Percentiles rank a stretch among this genome's conserved stretches.
Evolutionary conservation across 495 filamentous ascomycete species (phyloP).

Genomic region (Parmelia sp.): DNA sequence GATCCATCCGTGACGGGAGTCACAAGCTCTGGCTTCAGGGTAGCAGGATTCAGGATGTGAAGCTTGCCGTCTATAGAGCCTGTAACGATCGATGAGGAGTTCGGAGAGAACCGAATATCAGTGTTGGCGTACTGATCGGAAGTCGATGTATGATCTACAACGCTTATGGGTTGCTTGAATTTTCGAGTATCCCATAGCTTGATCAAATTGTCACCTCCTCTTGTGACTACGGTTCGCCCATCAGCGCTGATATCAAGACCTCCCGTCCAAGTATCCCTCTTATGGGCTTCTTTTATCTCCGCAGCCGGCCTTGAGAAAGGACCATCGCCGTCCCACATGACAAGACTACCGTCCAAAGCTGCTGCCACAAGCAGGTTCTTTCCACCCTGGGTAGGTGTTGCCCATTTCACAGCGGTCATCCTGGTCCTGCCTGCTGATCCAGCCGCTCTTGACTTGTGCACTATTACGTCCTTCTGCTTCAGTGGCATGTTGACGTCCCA

Average conservation of each 20-base stretch:
- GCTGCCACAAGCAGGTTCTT: conserved; percentile 76
- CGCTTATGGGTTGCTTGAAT: conserved; percentile 80
- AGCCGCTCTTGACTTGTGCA: conserved; percentile 80
- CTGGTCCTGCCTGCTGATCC: conserved; percentile 85
- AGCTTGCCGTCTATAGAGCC: conserved; percentile 83
- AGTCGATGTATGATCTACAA: conserved; percentile 72
- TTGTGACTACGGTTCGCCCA: conserved; percentile 78
- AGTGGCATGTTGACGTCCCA: conserved; percentile 90
- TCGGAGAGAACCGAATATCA: conserved; percentile 85
- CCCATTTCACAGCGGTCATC: conserved; percentile 92
- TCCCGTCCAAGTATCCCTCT: conserved; percentile 79
- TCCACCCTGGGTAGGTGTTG: conserved; percentile 65
- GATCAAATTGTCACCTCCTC: conserved; percentile 83
- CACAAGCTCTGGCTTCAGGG: conserved; percentile 72
- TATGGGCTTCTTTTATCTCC: conserved; percentile 82
- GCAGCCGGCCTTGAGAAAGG: conserved; percentile 79
- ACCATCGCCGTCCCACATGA: conserved; percentile 88
- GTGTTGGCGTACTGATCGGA: conserved; percentile 74
- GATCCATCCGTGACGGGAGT: conserved; percentile 79
- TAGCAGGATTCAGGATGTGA: conserved; percentile 88
- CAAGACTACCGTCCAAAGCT: conserved; percentile 80
- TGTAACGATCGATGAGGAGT: conserved; percentile 73
- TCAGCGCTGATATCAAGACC: conserved; percentile 89
- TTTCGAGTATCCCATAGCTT: conserved; percentile 96
- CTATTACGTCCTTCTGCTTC: conserved; percentile 85